Evolutionary conservation across 345 rosid genomes (phyloP).

Genomic region (thale cress (Arabidopsis thaliana)): DNA sequence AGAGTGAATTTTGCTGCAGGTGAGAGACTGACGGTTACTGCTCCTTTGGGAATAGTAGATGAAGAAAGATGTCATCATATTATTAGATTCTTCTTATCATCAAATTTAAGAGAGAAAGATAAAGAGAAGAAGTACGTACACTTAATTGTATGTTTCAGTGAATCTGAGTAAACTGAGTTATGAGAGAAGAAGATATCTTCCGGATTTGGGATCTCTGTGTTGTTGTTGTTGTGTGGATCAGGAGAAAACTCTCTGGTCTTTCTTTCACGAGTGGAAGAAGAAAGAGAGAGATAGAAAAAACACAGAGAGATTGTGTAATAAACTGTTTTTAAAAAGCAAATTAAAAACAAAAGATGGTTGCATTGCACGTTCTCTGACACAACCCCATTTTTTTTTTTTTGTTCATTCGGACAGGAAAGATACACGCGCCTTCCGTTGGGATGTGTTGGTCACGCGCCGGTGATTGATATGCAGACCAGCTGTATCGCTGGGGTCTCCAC

Average conservation of each 20-base stretch:
- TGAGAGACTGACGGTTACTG: constrained; percentile 28
- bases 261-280: constrained; percentile 41
- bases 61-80: constrained; percentile 34
- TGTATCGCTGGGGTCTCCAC: constrained; percentile 48
- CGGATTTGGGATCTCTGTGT: constrained; percentile 41
- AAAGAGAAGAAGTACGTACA: constrained; percentile 31
- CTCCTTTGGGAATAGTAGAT: constrained; percentile 22
- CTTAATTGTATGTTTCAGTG: constrained; percentile 2
- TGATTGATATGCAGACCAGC: constrained; percentile 54
- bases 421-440: constrained; percentile 14
- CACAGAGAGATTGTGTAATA: constrained; percentile 1
- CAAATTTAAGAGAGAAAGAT: constrained; percentile 1
- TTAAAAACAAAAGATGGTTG: constrained; percentile 36
- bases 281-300: background rate
- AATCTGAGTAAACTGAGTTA: constrained; percentile 27
- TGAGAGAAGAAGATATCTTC: constrained; percentile 13
- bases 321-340: constrained; percentile 30
- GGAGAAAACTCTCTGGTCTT: constrained; percentile 42
- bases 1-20: constrained; percentile 37
- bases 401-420: background rate
- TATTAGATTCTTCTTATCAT: constrained; percentile 18
- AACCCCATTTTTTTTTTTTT: background rate
- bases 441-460: background rate
- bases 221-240: constrained; percentile 21
- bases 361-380: constrained; percentile 51